Percentiles rank a stretch among this genome's conserved stretches.
These are phyloP conservation scores for Verruconis gallopava DNA, from an alignment of 2,329 filamentous ascomycete genomes.

Conservation along the genomic window DNA sequence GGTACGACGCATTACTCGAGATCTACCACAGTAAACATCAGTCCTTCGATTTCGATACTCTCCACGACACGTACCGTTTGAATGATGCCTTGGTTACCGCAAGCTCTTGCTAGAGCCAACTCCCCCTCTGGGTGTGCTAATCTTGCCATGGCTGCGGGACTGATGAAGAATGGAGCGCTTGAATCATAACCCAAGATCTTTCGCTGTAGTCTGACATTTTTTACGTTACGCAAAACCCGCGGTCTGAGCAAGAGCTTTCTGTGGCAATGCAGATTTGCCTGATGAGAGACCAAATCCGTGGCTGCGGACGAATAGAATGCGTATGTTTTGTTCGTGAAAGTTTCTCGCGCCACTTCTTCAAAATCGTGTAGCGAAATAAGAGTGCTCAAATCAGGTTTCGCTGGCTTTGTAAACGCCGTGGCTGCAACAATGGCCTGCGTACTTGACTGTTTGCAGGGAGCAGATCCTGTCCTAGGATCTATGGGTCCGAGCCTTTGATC, in stretches of 20 bases:
- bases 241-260: constrained; percentile 11
- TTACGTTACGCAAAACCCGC: background rate
- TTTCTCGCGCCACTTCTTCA: constrained; percentile 26
- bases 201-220: constrained; percentile 20
- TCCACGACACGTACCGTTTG: background rate
- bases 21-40: too few relatives aligned
- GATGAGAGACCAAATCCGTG: constrained; percentile 35
- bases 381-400: background rate
- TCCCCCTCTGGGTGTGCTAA: constrained; percentile 25
- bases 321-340: constrained; percentile 27
- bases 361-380: constrained; percentile 22
- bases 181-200: constrained; percentile 21
- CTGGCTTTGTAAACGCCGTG: too few relatives aligned
- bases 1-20: background rate
- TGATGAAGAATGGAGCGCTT: constrained; percentile 24
- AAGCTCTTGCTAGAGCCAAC: constrained; percentile 20
- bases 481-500: background rate
- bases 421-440: too few relatives aligned
- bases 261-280: constrained; percentile 29
- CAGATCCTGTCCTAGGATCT: background rate
- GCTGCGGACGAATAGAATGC: constrained; percentile 37
- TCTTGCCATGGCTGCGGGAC: constrained; percentile 24
- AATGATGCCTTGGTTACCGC: background rate
- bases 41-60: too few relatives aligned
- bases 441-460: too few relatives aligned